Conservation (phyloP, 2,329 filamentous ascomycete genomes). For the Colletotrichum theobromicola region DNA sequence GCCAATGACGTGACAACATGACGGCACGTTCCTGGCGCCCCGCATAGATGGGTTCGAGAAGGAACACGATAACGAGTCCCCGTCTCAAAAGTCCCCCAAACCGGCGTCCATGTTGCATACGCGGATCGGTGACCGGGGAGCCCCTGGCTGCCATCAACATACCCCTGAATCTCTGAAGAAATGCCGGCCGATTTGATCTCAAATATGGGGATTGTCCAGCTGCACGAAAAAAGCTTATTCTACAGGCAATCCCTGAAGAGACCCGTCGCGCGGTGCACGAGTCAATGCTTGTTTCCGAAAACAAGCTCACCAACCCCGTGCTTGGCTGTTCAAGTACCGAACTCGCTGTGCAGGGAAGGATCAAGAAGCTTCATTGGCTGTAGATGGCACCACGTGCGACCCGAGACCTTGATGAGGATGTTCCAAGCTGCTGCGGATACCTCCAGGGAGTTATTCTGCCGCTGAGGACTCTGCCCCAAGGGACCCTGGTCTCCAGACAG, state of each 20-base stretch:
- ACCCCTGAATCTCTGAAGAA: neutral
- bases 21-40: neutral
- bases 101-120: neutral
- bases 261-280: neutral
- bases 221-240: constrained; percentile 8
- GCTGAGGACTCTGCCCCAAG: neutral
- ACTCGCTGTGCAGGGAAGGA: neutral
- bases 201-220: neutral
- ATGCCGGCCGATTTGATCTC: neutral
- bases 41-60: neutral
- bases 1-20: neutral
- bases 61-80: neutral
- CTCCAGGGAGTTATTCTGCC: neutral
- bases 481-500: neutral
- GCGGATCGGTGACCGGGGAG: neutral
- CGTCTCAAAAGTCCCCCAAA: neutral
- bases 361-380: neutral
- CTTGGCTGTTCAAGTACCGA: neutral
- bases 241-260: neutral
- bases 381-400: neutral
- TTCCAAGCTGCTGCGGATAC: neutral
- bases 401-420: neutral
- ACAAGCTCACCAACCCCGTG: neutral
- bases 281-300: constrained; percentile 10
- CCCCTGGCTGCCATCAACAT: neutral